Percentiles rank a stretch among this genome's conserved stretches.
Evolutionary conservation across 805 yeast species (phyloP).

Genomic region (Ogataea pini): DNA sequence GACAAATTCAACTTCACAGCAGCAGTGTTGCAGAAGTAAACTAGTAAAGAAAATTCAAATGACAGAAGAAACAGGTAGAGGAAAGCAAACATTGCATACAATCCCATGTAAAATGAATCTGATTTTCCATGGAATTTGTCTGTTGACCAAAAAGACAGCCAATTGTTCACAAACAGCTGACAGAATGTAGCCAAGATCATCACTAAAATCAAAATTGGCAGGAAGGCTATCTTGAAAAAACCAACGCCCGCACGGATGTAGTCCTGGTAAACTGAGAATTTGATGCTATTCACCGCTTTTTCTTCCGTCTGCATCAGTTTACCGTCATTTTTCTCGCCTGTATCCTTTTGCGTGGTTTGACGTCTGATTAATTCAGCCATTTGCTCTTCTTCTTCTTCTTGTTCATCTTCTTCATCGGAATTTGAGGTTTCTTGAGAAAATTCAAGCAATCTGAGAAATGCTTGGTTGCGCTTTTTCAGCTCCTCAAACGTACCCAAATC

Average conservation of each 20-base stretch:
- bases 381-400: slow-evolving; percentile 27
- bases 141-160: slow-evolving; percentile 82
- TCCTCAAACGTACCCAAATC: slow-evolving; percentile 63
- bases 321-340: slow-evolving; percentile 39
- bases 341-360: slow-evolving; percentile 40
- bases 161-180: slow-evolving; percentile 61
- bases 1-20: slow-evolving; percentile 56
- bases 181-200: slow-evolving; percentile 46
- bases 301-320: slow-evolving; percentile 34
- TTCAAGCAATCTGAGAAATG: slow-evolving; percentile 54
- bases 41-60: slow-evolving; percentile 48
- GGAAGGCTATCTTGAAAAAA: slow-evolving; percentile 42
- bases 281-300: slow-evolving; percentile 39
- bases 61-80: slow-evolving; percentile 47
- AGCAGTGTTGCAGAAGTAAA: slow-evolving; percentile 53
- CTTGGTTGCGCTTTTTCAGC: slow-evolving; percentile 43
- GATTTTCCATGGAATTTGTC: slow-evolving; percentile 45
- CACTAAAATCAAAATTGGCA: slow-evolving; percentile 20
- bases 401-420: slow-evolving; percentile 32
- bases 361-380: slow-evolving; percentile 18
- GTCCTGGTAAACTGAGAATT: slow-evolving; percentile 45
- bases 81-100: slow-evolving; percentile 62
- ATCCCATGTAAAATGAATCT: slow-evolving; percentile 66
- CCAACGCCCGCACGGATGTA: slow-evolving; percentile 62
- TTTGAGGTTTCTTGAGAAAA: slow-evolving; percentile 25